phyloP scores from a whole-genome alignment of 2,329 filamentous ascomycete species.

The Fusarium sp. region DNA sequence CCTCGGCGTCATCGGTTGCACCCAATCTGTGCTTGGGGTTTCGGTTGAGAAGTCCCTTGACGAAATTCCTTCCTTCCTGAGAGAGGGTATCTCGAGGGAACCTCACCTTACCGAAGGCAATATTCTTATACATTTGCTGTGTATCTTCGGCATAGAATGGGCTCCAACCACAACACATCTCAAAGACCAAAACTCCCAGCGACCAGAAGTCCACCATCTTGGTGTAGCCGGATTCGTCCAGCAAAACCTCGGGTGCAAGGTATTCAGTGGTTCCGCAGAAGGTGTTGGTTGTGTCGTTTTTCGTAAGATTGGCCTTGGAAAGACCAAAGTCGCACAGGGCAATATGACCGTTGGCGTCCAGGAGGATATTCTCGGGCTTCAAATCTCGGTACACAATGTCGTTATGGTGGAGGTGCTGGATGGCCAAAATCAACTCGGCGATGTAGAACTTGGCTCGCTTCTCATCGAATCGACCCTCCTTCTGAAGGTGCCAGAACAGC shows the following conservation, averaged over 20 bases:
- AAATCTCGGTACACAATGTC: constrained; percentile 98
- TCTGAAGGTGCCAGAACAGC: constrained; percentile 98
- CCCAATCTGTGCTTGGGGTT: constrained; percentile 96
- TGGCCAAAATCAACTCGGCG: constrained; percentile 92
- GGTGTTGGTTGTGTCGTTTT: constrained; percentile 98
- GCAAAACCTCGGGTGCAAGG: constrained; percentile 90
- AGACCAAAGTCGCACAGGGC: constrained; percentile 97
- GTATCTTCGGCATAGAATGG: constrained; percentile 99
- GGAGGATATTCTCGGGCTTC: constrained; percentile 96
- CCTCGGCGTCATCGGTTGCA: constrained; percentile 89
- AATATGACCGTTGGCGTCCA: constrained; percentile 98
- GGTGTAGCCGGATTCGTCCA: constrained; percentile 97
- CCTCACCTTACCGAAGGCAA: constrained; percentile 97
- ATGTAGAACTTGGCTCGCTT: constrained; percentile 98
- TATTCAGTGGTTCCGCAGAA: constrained; percentile 99
- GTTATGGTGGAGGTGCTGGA: constrained; percentile 95
- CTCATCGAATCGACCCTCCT: constrained; percentile 95
- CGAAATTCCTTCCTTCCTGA: constrained; percentile 95
- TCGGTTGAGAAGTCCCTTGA: constrained; percentile 95
- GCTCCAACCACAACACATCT: constrained; percentile 99
- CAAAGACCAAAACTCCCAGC: constrained; percentile 94
- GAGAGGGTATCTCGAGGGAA: constrained; percentile 96
- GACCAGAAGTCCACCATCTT: constrained; percentile 99
- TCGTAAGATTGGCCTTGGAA: constrained; percentile 96
- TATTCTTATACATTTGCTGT: constrained; percentile 99